These are phyloP conservation scores for Wallacemonas sp. DNA, from an alignment of 208 protist genomes.

Conservation along the genomic window DNA sequence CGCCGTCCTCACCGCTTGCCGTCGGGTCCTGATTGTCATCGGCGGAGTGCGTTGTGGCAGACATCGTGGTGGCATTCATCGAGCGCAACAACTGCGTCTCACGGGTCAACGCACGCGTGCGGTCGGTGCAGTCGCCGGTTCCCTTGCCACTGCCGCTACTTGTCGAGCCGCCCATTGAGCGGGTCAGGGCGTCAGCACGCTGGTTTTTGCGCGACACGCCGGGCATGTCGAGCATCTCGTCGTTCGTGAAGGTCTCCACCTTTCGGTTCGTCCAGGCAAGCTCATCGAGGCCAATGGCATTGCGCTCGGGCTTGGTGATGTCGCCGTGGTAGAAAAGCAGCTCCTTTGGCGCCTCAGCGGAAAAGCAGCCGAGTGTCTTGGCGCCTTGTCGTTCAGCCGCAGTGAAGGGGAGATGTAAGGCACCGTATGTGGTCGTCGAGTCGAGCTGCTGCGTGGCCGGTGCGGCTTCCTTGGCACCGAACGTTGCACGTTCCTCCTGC, in stretches of 20 bases:
- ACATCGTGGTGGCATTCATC: conserved; percentile 15
- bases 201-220: conserved; percentile 36
- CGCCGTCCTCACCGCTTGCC: conserved; percentile 5
- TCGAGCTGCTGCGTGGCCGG: conserved; percentile 17
- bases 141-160: background rate
- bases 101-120: background rate
- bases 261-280: conserved; percentile 60
- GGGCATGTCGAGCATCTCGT: conserved; percentile 66
- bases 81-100: conserved; percentile 25
- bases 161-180: conserved; percentile 16
- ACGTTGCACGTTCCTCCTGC: conserved; percentile 74
- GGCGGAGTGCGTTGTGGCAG: background rate
- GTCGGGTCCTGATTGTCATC: background rate
- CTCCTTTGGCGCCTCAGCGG: conserved; percentile 53
- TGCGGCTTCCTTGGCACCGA: conserved; percentile 20
- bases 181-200: conserved; percentile 18
- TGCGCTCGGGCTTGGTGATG: conserved; percentile 47
- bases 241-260: conserved; percentile 30
- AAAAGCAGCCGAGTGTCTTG: conserved; percentile 56
- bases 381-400: conserved; percentile 32
- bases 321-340: conserved; percentile 88
- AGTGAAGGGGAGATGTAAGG: conserved; percentile 41
- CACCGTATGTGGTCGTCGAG: conserved; percentile 47
- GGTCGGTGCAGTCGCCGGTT: background rate
- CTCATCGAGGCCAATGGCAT: conserved; percentile 53